phyloP scores from a whole-genome alignment of 768 basidiomycete species.

The Lyophyllum atratum region DNA sequence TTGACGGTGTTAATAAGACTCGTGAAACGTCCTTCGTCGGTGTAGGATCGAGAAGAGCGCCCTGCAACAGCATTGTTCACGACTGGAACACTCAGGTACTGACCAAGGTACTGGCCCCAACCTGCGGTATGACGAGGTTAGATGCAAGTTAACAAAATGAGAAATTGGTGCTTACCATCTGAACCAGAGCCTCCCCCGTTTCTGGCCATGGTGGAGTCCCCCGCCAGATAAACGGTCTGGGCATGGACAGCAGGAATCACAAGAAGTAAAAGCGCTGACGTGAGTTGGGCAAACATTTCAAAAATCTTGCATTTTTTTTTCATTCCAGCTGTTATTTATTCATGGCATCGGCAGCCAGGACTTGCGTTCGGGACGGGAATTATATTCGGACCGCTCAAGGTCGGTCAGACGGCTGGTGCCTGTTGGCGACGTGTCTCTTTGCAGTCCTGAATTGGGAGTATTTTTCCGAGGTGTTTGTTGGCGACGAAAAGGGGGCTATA shows the following conservation, averaged over 20 bases:
- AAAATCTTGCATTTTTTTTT: neutral
- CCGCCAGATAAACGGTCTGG: slow-evolving; percentile 44
- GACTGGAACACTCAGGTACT: slow-evolving; percentile 43
- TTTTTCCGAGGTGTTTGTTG: neutral
- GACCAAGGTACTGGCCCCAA: slow-evolving; percentile 46
- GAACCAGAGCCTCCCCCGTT: slow-evolving; percentile 39
- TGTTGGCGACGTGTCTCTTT: neutral
- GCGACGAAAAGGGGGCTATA: neutral
- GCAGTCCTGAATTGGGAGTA: neutral
- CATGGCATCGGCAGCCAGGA: neutral
- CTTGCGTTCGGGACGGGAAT: neutral
- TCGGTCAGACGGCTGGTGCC: neutral
- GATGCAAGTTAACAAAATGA: neutral
- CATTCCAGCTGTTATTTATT: neutral
- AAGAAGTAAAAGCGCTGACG: slow-evolving; percentile 9
- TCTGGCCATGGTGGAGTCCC: slow-evolving; percentile 47
- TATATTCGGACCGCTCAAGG: neutral
- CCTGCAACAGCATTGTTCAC: slow-evolving; percentile 50
- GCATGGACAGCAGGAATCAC: slow-evolving; percentile 18
- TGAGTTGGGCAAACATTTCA: slow-evolving; percentile 11
- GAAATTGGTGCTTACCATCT: slow-evolving; percentile 26
- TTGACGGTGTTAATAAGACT: slow-evolving; percentile 40
- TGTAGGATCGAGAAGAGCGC: slow-evolving; percentile 46
- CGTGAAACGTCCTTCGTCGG: slow-evolving; percentile 48
- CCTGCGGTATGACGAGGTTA: slow-evolving; percentile 23